These are phyloP conservation scores for Phyllosticta capitalensis DNA, from an alignment of 2,329 filamentous ascomycete genomes.

Conservation along the genomic window DNA sequence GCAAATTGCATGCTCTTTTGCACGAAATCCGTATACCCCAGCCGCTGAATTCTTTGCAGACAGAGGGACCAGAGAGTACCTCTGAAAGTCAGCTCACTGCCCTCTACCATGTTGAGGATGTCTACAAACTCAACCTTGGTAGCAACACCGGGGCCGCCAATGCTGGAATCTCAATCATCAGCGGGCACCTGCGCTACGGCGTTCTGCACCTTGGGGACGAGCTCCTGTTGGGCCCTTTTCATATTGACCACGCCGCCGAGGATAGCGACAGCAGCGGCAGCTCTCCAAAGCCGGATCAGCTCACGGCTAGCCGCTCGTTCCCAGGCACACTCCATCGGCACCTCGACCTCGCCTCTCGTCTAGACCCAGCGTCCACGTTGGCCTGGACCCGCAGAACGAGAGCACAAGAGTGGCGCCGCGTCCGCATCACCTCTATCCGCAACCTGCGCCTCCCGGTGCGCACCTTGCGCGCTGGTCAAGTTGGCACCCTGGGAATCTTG, in stretches of 20 bases:
- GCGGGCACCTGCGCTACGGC: constrained; percentile 75
- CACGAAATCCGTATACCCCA: constrained; percentile 59
- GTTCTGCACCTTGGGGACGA: constrained; percentile 67
- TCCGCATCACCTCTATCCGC: constrained; percentile 74
- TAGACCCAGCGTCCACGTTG: not conserved
- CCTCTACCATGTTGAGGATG: constrained; percentile 85
- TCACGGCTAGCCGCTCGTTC: constrained; percentile 38
- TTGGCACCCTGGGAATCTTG: constrained; percentile 76
- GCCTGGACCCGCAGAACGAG: constrained; percentile 9
- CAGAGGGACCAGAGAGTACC: not conserved
- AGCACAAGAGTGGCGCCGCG: constrained; percentile 60
- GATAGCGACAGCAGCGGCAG: constrained; percentile 28
- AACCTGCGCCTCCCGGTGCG: constrained; percentile 79
- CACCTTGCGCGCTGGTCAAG: constrained; percentile 67
- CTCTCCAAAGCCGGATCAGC: constrained; percentile 16
- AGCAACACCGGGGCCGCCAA: constrained; percentile 14
- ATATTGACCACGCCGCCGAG: constrained; percentile 20
- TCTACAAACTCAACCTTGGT: constrained; percentile 51
- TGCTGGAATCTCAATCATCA: constrained; percentile 52
- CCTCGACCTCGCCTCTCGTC: constrained; percentile 2
- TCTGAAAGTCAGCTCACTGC: constrained; percentile 17
- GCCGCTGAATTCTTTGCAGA: not conserved
- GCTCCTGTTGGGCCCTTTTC: constrained; percentile 66
- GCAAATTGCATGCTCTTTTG: constrained; percentile 71
- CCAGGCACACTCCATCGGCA: constrained; percentile 33